These are phyloP conservation scores for Plasmodium inui DNA, from an alignment of 169 alveolate species.

Conservation along the genomic window DNA sequence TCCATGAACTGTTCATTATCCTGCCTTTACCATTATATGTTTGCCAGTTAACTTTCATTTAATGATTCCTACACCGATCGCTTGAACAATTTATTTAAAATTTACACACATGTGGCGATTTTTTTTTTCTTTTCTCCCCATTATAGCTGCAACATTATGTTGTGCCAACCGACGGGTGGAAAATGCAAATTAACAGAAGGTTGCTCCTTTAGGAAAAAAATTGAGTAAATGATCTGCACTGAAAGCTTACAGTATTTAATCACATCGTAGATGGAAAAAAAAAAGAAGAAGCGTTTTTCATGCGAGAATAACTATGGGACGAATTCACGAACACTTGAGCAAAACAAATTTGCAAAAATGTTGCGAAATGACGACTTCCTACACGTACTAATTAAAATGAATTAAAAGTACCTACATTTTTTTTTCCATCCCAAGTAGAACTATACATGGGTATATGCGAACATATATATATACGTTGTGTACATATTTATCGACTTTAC, in stretches of 20 bases:
- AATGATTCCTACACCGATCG: neutral
- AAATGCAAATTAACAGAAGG: conserved; percentile 96
- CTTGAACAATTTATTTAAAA: neutral
- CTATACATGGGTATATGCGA: conserved; percentile 19
- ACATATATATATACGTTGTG: neutral
- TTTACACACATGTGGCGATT: neutral
- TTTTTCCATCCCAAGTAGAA: conserved; percentile 10
- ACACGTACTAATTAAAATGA: conserved; percentile 21
- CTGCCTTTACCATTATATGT: neutral
- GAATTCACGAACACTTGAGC: neutral
- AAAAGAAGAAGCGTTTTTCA: neutral
- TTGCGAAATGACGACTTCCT: conserved; percentile 1
- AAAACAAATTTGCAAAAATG: conserved; percentile 5
- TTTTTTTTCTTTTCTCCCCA: neutral
- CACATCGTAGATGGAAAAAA: neutral
- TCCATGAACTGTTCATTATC: neutral
- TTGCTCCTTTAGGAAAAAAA: conserved; percentile 95
- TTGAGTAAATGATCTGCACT: conserved; percentile 80
- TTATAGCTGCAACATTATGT: conserved; percentile 93
- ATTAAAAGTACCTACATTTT: neutral
- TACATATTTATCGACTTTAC: neutral
- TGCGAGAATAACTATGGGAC: neutral
- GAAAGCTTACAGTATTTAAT: neutral
- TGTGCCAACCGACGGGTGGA: conserved; percentile 98
- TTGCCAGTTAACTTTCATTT: neutral